Evolutionary conservation across 2,329 filamentous ascomycete species (phyloP), one percentile per base, ranked within the genome.

Genomic region (Penicillium nordicum): DNA sequence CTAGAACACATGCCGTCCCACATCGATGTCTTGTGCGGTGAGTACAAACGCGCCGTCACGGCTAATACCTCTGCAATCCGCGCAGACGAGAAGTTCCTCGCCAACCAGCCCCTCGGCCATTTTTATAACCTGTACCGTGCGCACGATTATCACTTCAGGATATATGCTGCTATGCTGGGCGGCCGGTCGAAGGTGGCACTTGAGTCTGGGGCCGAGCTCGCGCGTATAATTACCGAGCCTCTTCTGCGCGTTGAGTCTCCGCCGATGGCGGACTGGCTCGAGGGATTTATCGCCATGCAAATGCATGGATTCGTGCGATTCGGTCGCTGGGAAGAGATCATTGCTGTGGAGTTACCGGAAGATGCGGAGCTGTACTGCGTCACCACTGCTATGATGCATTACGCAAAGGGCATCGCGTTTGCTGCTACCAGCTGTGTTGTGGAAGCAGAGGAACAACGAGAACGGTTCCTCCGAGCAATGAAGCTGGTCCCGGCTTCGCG

Each of bases 181-280:
- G 89, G 85, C 0, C 83, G 87, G 67, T 87, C 79, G 0, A 70
- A 76, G 29, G 76, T 86, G 6, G 86, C 88, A 0, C 69, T 92
- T 2, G 80, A 88, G 0, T 86, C 87, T 0, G 82, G 83, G 0
- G 63, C 67, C 0, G 74, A 78, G 45, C 79, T 92, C 27, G 87
- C 90, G 63, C 72, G 72, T 0, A 83, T 84, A 0, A 74, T 92
- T 8, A 82, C 88, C 0, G 84, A 88, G 49, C 79, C 81, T 0
- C 73, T 92, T 5, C 77, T 92, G 9, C 54, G 50, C 5, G 46
- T 65, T 9, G 42, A 62, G 34, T 65, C 61, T 0, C 88, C 88
- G 0, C 88, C 88, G 0, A 90, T 92, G 87, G 89, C 88, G 1
- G 88, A 92, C 70, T 92, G 88, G 87, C 75, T 92, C 0, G 89